Base-by-base conservation (phyloP, 495 filamentous ascomycete genomes). In the Tuber brumale region DNA sequence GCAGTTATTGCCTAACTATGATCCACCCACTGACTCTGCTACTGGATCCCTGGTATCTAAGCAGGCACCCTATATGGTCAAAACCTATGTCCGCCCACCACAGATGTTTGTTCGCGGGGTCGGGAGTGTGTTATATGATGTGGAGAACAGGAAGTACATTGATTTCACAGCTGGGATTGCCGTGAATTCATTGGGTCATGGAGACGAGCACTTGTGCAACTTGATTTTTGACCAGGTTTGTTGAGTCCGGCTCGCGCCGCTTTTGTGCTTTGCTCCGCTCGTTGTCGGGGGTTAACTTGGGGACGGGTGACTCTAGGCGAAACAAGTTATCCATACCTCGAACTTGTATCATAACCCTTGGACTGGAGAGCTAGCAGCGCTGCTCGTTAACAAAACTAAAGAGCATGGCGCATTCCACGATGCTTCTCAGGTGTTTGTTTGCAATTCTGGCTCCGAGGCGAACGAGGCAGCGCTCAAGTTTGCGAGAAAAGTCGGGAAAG, bases 381-480 rank as follows among this genome's bases (percentile, higher is more conserved):
- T 92, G n/a, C 87, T 99, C n/a, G 89, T 99, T 45, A 85, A 91
- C 57, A 88, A 89, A 76, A 99, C 95, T 2, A 81, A 86, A 70
- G 88, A 89, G 73, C 89, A 91, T 0, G 94, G 93, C 72, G 91
- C 86, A 66, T 97, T 98, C 91, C 88, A 91, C 79, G 88, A 90
- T 81, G 94, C 92, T 8, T 85, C 88, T n/a, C 88, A 91, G 76
- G 93, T 91, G 0, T 99, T 99, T 85, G 88, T 99, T 79, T 97
- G 92, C 86, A 99, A 98, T 85, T 95, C 93, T 21, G 95, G 95
- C 48, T 90, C 89, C 45, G 95, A 98, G 85, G 95, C 95, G 81
- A 99, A 99, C 84, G 95, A 99, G 85, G 95, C 95, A 1, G 95
- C 95, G 9, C 92, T 99, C 81, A 99, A 99, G 84, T 98, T 99